A percentile compares a stretch with the other conserved stretches of the same genome.
These are phyloP conservation scores for Lactuca sativa DNA, from an alignment of 129 eudicot genomes.

Conservation along the genomic window DNA sequence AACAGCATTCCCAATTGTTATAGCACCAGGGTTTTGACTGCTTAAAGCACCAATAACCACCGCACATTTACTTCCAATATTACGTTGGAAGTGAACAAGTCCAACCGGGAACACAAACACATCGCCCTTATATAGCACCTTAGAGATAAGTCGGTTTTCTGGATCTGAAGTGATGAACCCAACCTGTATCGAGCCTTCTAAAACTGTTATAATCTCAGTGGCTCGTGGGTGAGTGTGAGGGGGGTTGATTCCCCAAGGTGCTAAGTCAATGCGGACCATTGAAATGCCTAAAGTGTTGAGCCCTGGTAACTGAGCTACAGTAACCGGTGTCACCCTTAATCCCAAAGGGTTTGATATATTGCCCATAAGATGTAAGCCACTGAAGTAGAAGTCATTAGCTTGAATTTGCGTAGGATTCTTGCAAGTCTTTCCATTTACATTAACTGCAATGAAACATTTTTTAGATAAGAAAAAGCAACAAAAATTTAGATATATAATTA, in stretches of 20 bases:
- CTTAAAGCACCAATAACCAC: constrained; percentile 42
- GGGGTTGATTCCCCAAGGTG: constrained; percentile 43
- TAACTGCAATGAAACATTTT: constrained; percentile 26
- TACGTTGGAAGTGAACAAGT: constrained; percentile 43
- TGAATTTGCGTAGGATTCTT: constrained; percentile 37
- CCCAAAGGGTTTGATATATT: constrained; percentile 44
- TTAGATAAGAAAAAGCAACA: constrained; percentile 6
- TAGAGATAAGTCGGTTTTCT: constrained; percentile 33
- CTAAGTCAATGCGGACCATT: constrained; percentile 39
- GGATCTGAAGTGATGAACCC: constrained; percentile 41
- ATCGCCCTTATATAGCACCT: constrained; percentile 35
- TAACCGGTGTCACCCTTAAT: constrained; percentile 33
- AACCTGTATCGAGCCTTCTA: constrained; percentile 41
- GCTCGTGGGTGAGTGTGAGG: constrained; percentile 48
- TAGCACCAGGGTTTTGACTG: constrained; percentile 41
- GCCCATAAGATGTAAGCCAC: constrained; percentile 42
- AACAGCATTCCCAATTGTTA: constrained; percentile 34
- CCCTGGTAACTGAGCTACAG: constrained; percentile 40
- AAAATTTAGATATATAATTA: background rate
- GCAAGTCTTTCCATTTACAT: constrained; percentile 40
- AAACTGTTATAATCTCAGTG: constrained; percentile 41
- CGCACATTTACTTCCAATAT: constrained; percentile 26
- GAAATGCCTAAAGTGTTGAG: constrained; percentile 47
- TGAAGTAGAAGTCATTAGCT: constrained; percentile 39
- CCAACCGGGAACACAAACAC: constrained; percentile 46